Percentiles rank a stretch among this genome's conserved stretches.
Conservation (phyloP, 2,329 filamentous ascomycete genomes). For the Elsinoe perseae region DNA sequence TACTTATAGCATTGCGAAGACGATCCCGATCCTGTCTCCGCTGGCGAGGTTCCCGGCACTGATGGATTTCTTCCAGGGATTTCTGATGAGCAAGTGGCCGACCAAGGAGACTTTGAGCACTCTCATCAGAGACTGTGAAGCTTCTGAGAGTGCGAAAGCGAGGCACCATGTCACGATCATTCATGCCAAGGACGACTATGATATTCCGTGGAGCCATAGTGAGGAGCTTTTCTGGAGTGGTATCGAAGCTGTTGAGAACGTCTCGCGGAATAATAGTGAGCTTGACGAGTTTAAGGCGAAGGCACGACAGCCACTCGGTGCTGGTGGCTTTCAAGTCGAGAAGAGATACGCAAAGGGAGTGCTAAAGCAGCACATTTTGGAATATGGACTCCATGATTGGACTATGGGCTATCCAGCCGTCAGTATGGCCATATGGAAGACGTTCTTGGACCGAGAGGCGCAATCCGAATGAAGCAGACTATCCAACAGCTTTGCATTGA, state of each 20-base stretch:
- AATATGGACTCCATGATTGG: slow-evolving; percentile 50
- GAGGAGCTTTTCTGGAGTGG: slow-evolving; percentile 49
- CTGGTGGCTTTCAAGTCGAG: slow-evolving; percentile 45
- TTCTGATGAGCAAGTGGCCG: slow-evolving; percentile 46
- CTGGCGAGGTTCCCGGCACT: slow-evolving; percentile 42
- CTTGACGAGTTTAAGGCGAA: slow-evolving; percentile 40
- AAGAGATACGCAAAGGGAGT: slow-evolving; percentile 41
- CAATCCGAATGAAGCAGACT: not conserved
- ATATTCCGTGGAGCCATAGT: slow-evolving; percentile 46
- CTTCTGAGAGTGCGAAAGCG: slow-evolving; percentile 14
- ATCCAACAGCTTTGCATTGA: not conserved
- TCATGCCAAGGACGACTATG: slow-evolving; percentile 46
- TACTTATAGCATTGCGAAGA: slow-evolving; percentile 51
- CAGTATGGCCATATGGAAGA: slow-evolving; percentile 38
- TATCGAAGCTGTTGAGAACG: slow-evolving; percentile 40
- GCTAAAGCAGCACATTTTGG: slow-evolving; percentile 49
- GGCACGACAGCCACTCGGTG: slow-evolving; percentile 36
- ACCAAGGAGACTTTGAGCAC: slow-evolving; percentile 43
- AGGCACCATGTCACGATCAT: slow-evolving; percentile 43
- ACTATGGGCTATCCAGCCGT: slow-evolving; percentile 52
- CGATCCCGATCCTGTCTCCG: slow-evolving; percentile 48
- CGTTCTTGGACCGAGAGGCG: not conserved
- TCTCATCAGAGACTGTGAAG: slow-evolving; percentile 37
- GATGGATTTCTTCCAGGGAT: slow-evolving; percentile 40
- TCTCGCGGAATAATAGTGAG: slow-evolving; percentile 37